These are phyloP conservation scores for Cutaneotrichosporon sp. DNA, from an alignment of 1,284 basidiomycete species.

Conservation along the genomic window DNA sequence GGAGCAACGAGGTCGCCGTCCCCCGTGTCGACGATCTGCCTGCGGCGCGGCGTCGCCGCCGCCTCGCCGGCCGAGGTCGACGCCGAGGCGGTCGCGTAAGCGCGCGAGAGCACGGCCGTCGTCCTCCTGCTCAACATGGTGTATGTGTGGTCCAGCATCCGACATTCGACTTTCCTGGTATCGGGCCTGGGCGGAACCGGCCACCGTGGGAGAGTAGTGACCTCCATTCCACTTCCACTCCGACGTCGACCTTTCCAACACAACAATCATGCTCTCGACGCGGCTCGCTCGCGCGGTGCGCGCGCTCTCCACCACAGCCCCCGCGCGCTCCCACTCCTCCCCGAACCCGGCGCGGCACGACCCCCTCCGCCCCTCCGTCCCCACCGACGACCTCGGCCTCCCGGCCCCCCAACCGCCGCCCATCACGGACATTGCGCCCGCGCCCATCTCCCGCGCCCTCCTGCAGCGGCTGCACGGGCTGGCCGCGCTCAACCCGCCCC, in stretches of 20 bases:
- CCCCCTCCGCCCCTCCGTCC: conserved; percentile 14
- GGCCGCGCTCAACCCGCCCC: conserved; percentile 23
- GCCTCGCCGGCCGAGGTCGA: background rate
- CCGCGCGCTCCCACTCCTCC: background rate
- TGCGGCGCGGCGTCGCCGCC: background rate
- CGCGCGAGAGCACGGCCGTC: background rate
- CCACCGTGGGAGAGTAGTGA: background rate
- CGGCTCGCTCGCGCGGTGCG: too few relatives aligned
- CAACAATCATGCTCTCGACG: too few relatives aligned
- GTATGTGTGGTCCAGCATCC: background rate
- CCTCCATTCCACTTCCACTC: too few relatives aligned
- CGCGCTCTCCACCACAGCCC: too few relatives aligned
- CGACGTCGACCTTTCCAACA: too few relatives aligned
- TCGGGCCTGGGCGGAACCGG: background rate
- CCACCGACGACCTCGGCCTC: conserved; percentile 14
- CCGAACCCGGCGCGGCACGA: background rate
- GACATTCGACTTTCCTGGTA: background rate
- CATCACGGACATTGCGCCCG: conserved; percentile 12
- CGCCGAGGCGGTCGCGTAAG: conserved; percentile 2
- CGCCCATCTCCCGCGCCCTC: conserved; percentile 13
- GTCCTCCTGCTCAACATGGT: conserved; percentile 1
- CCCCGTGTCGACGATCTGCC: conserved; percentile 8
- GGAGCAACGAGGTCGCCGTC: conserved; percentile 48
- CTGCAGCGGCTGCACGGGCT: conserved; percentile 21
- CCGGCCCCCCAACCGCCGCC: conserved; percentile 16